Evolutionary conservation across 345 rosid genomes (phyloP).

Genomic region (Syzygium jambos): DNA sequence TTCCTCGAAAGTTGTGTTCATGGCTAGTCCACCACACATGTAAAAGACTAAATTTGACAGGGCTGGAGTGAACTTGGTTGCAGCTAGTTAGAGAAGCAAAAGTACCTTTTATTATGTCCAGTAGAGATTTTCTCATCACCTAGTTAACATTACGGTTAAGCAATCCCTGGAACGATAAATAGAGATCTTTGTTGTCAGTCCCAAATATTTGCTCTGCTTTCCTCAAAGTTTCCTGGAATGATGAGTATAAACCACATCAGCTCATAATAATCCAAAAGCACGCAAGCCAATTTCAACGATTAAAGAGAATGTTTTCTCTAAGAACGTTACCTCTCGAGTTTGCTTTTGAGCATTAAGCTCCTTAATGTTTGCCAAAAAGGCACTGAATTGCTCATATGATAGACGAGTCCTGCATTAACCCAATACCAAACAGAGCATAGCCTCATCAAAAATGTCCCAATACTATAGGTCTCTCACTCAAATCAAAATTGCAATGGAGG

Average conservation of each 20-base stretch:
- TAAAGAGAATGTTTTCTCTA: not conserved
- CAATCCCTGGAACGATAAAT: conserved; percentile 72
- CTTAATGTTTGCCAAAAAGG: conserved; percentile 87
- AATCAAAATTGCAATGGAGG: not conserved
- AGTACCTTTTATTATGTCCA: not conserved
- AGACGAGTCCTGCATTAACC: conserved; percentile 60
- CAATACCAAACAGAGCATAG: not conserved
- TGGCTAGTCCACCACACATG: not conserved
- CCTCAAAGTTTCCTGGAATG: conserved; percentile 68
- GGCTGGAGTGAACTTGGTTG: not conserved
- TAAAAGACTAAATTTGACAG: not conserved
- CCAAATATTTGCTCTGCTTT: conserved; percentile 94
- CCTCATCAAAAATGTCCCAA: not conserved
- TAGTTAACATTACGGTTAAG: conserved; percentile 55
- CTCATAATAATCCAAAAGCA: not conserved
- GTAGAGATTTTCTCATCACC: not conserved
- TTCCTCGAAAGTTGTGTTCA: not conserved
- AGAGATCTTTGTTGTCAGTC: conserved; percentile 77
- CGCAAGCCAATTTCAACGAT: not conserved
- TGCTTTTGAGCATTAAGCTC: conserved; percentile 87
- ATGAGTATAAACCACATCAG: not conserved
- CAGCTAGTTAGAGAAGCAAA: not conserved
- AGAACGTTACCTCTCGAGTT: conserved; percentile 62
- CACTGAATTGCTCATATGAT: conserved; percentile 88
- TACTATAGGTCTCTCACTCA: not conserved